Conservation (phyloP, 1,139 yeast species). For the Debaryomyces nepalensis region DNA sequence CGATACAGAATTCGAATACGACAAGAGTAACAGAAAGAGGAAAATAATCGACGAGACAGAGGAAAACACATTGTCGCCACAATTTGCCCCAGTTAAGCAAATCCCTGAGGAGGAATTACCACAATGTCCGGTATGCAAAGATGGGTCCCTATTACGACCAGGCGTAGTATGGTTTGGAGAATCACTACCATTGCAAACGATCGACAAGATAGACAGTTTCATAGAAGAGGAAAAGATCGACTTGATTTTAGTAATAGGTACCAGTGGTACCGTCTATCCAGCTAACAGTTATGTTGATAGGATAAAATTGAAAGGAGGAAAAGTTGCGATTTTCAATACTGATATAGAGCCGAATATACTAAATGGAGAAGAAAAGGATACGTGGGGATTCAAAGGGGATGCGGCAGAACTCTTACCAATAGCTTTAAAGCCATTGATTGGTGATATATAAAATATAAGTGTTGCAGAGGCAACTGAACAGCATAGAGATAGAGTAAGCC, state of each 20-base stretch:
- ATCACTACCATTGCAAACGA: conserved; percentile 63
- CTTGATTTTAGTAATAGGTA: conserved; percentile 79
- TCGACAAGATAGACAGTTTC: conserved; percentile 73
- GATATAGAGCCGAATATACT: conserved; percentile 55
- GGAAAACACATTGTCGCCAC: conserved; percentile 39
- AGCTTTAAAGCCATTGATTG: conserved; percentile 61
- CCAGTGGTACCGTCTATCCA: conserved; percentile 87
- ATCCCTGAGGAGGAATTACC: conserved; percentile 65
- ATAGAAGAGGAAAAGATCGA: conserved; percentile 65
- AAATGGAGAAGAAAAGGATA: conserved; percentile 44
- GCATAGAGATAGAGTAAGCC: not conserved
- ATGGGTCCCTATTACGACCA: conserved; percentile 61
- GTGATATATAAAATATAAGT: conserved; percentile 18
- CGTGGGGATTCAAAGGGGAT: conserved; percentile 82
- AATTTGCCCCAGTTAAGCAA: conserved; percentile 50
- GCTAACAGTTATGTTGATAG: conserved; percentile 89
- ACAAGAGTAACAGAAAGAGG: conserved; percentile 21
- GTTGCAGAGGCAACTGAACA: not conserved
- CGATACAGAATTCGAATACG: conserved; percentile 40
- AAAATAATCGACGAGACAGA: conserved; percentile 16
- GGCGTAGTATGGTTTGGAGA: conserved; percentile 97
- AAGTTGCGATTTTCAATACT: conserved; percentile 81
- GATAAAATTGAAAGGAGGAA: conserved; percentile 72
- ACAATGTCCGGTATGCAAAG: conserved; percentile 70
- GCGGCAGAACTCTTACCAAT: conserved; percentile 72